A percentile compares a stretch with the other conserved stretches of the same genome.
Evolutionary conservation across 139 green algal species (phyloP).

Genomic region (Edaphochlamys debaryana): DNA sequence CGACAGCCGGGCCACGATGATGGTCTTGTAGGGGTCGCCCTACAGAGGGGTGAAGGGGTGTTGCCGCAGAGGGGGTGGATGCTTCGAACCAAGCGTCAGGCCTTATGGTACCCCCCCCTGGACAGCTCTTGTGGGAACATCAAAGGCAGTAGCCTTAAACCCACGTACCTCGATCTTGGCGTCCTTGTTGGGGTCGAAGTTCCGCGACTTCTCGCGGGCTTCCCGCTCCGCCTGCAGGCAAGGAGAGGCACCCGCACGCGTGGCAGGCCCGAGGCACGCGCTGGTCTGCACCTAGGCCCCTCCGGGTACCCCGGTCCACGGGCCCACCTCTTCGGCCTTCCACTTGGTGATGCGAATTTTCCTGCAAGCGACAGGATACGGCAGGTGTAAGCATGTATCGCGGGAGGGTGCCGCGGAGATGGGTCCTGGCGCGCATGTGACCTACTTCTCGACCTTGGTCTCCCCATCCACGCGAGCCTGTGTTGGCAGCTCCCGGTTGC

Average conservation of each 20-base stretch:
- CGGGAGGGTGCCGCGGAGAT: neutral
- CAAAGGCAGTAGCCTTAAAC: too few relatives aligned
- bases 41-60: constrained; percentile 43
- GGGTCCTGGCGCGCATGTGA: neutral
- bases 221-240: constrained; percentile 50
- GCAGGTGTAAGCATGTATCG: too few relatives aligned
- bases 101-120: too few relatives aligned
- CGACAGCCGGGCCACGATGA: constrained; percentile 84
- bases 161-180: constrained; percentile 71
- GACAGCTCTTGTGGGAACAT: too few relatives aligned
- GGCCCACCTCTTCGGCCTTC: constrained; percentile 64
- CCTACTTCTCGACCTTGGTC: constrained; percentile 63
- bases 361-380: constrained; percentile 50
- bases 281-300: too few relatives aligned
- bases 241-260: too few relatives aligned
- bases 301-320: too few relatives aligned
- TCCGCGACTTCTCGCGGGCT: constrained; percentile 62
- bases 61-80: neutral
- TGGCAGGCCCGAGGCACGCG: too few relatives aligned
- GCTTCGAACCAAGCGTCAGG: too few relatives aligned
- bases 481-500: constrained; percentile 77
- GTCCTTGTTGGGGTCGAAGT: constrained; percentile 81
- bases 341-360: constrained; percentile 58
- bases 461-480: constrained; percentile 80
- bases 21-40: constrained; percentile 91